Percentiles rank a stretch among this genome's conserved stretches.
Conservation (phyloP, 495 filamentous ascomycete species). For the Niebla homalea region DNA sequence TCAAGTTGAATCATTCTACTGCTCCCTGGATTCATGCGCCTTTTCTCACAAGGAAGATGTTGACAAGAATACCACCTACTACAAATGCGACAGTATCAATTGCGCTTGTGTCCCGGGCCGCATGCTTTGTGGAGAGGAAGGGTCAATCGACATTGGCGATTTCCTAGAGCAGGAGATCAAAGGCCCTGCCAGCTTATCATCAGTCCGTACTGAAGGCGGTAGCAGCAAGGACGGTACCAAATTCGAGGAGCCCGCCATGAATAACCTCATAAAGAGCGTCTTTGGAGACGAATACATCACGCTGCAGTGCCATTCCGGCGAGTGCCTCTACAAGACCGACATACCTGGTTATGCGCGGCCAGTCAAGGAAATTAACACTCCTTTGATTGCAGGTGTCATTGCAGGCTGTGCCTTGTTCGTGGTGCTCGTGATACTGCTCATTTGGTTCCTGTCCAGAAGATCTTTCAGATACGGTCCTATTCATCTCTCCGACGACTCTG, state of each 20-base stretch:
- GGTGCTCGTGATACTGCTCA: constrained; percentile 63
- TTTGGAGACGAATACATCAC: constrained; percentile 87
- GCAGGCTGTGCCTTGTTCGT: constrained; percentile 78
- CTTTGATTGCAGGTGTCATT: constrained; percentile 88
- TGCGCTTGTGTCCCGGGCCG: constrained; percentile 84
- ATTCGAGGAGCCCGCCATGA: constrained; percentile 84
- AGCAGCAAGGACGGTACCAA: constrained; percentile 49
- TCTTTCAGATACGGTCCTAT: constrained; percentile 58
- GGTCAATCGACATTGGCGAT: constrained; percentile 82
- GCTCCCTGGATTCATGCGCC: constrained; percentile 66
- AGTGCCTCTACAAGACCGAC: constrained; percentile 84
- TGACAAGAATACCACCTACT: constrained; percentile 66
- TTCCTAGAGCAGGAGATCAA: constrained; percentile 69
- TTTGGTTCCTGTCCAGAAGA: constrained; percentile 83
- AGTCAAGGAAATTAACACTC: constrained; percentile 92
- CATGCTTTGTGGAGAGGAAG: constrained; percentile 83
- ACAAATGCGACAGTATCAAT: constrained; percentile 68
- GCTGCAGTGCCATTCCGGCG: constrained; percentile 69
- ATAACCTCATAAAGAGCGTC: constrained; percentile 69
- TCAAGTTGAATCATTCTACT: constrained; percentile 90
- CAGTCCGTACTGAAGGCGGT: constrained; percentile 47
- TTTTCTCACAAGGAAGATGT: constrained; percentile 54
- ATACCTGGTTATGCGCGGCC: constrained; percentile 82
- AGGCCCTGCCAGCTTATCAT: constrained; percentile 74
- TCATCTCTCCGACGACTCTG: constrained; percentile 68